These are phyloP conservation scores for Lolium multiflorum DNA, from an alignment of 176 grass and related monocot genomes.

Conservation along the genomic window DNA sequence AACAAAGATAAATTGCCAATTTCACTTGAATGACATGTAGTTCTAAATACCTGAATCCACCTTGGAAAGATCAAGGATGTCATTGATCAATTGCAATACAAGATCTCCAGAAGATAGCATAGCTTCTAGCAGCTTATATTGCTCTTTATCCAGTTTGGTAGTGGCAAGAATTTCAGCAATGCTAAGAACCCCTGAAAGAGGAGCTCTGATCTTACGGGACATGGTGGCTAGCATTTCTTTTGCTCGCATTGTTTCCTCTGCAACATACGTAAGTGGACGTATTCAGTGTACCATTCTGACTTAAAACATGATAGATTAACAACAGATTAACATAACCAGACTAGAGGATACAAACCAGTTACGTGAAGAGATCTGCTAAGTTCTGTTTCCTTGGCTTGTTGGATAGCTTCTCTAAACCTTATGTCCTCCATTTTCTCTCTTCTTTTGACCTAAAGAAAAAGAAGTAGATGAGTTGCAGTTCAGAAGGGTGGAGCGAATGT, in stretches of 20 bases:
- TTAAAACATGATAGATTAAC: not conserved
- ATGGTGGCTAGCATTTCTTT: slow-evolving; percentile 98
- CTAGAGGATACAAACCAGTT: slow-evolving; percentile 65
- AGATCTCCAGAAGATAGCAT: slow-evolving; percentile 98
- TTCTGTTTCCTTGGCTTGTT: slow-evolving; percentile 95
- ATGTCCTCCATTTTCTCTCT: slow-evolving; percentile 85
- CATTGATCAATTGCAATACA: slow-evolving; percentile 91
- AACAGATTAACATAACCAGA: slow-evolving; percentile 14
- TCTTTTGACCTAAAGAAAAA: slow-evolving; percentile 60
- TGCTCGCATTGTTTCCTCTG: slow-evolving; percentile 97
- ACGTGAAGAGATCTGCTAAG: slow-evolving; percentile 86
- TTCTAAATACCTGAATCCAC: slow-evolving; percentile 84
- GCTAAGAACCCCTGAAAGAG: slow-evolving; percentile 89
- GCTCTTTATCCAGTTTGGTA: slow-evolving; percentile 78
- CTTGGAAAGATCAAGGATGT: slow-evolving; percentile 99
- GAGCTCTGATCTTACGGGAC: slow-evolving; percentile 97
- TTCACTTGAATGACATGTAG: not conserved
- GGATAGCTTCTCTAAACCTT: slow-evolving; percentile 81
- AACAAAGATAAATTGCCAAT: slow-evolving; percentile 20
- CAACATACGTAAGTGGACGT: slow-evolving; percentile 31
- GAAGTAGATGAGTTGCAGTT: slow-evolving; percentile 44
- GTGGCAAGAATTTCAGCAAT: slow-evolving; percentile 88
- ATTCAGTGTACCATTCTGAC: slow-evolving; percentile 31
- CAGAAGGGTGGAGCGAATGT: slow-evolving; percentile 28
- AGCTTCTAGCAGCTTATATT: slow-evolving; percentile 82